A percentile compares a stretch with the other conserved stretches of the same genome.
Evolutionary conservation across 208 protist species (phyloP).

Genomic region (Trypanosoma scelopori): DNA sequence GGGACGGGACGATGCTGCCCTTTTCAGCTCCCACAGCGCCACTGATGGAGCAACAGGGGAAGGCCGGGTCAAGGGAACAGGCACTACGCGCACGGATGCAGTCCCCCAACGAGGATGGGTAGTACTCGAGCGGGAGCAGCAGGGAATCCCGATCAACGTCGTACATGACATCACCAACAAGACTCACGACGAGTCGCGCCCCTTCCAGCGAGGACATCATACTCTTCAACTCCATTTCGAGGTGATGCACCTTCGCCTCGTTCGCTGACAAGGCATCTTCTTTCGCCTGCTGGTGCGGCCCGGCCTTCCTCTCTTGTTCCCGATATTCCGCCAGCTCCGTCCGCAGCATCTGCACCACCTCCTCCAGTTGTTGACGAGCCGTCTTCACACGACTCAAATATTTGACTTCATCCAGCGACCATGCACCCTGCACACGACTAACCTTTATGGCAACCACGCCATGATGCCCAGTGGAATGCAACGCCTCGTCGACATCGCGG

Average conservation of each 20-base stretch:
- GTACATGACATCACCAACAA: slow-evolving; percentile 26
- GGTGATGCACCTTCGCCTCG: not conserved
- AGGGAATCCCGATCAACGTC: slow-evolving; percentile 16
- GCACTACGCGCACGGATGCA: slow-evolving; percentile 15
- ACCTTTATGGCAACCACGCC: slow-evolving; percentile 22
- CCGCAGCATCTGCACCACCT: slow-evolving; percentile 8
- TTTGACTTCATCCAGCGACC: slow-evolving; percentile 23
- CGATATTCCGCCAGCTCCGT: not conserved
- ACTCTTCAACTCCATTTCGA: slow-evolving; percentile 5
- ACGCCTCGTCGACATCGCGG: not conserved
- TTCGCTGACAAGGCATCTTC: not conserved
- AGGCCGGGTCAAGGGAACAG: not conserved
- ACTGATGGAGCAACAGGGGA: not conserved
- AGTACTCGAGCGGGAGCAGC: slow-evolving; percentile 18
- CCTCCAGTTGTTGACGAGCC: not conserved
- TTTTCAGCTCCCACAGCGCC: not conserved
- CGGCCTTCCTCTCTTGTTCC: not conserved
- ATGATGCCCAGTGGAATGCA: not conserved
- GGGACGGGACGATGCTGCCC: not conserved
- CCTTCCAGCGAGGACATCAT: not conserved
- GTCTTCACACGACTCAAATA: slow-evolving; percentile 6
- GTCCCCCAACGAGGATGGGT: slow-evolving; percentile 14
- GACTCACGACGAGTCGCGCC: slow-evolving; percentile 8
- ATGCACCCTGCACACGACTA: slow-evolving; percentile 15
- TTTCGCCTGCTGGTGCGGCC: not conserved